These are phyloP conservation scores for Cetraspora pellucida DNA, from an alignment of 192 early-diverging fungal genomes.

Conservation along the genomic window DNA sequence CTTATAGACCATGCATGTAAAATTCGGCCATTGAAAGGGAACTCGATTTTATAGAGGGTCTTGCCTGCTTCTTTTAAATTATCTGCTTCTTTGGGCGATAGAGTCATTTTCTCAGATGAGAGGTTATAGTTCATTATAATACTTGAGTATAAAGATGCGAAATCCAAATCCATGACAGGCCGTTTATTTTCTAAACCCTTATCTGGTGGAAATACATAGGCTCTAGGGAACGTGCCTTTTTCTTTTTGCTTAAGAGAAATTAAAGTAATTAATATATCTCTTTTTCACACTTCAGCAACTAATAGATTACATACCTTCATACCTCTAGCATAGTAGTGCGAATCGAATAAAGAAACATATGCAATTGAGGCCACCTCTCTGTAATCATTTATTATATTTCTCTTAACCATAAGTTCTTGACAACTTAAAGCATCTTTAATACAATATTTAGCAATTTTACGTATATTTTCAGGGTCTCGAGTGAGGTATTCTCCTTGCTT, in stretches of 20 bases:
- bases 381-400: constrained; percentile 11
- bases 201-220: constrained; percentile 5
- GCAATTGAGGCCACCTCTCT: constrained; percentile 1
- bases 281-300: not conserved
- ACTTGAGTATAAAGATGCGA: constrained; percentile 13
- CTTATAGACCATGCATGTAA: constrained; percentile 14
- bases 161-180: constrained; percentile 11
- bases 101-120: constrained; percentile 5
- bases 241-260: not conserved
- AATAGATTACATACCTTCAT: constrained; percentile 22
- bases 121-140: constrained; percentile 26
- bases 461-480: no score
- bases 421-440: not conserved
- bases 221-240: not conserved
- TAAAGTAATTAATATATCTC: not conserved
- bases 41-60: constrained; percentile 3
- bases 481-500: no score
- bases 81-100: not conserved
- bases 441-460: constrained; percentile 8
- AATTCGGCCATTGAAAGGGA: constrained; percentile 6
- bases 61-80: not conserved
- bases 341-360: constrained; percentile 13
- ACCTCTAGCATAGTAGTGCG: not conserved
- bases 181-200: constrained; percentile 20
- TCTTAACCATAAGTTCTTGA: constrained; percentile 7